phyloP scores from a whole-genome alignment of 306 rosid genomes.

The Medicago truncatula region DNA sequence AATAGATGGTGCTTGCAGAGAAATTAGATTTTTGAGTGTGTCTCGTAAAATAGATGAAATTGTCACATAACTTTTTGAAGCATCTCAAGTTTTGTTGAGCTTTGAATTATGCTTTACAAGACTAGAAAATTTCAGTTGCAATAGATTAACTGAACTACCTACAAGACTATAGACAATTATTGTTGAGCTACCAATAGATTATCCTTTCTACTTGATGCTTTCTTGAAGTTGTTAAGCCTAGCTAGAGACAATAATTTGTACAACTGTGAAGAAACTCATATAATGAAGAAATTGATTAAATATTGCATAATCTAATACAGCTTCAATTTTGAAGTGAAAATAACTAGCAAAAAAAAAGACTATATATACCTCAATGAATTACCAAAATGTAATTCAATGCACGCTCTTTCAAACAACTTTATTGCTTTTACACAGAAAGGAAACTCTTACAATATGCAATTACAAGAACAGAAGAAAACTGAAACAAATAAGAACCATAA shows the following conservation, averaged over 20 bases:
- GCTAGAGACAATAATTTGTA: too few species aligned
- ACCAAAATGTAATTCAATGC: background rate
- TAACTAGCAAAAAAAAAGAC: background rate
- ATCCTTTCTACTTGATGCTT: too few species aligned
- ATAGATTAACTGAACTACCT: background rate
- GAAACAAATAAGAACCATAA: background rate
- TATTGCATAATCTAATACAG: background rate
- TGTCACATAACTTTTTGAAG: background rate
- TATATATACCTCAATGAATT: background rate
- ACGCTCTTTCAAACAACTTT: background rate
- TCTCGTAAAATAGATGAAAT: background rate
- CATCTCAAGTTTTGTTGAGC: background rate
- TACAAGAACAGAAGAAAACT: background rate
- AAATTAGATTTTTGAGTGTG: slow-evolving; percentile 40
- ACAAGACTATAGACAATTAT: too few species aligned
- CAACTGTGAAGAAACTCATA: too few species aligned
- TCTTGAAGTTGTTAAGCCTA: too few species aligned
- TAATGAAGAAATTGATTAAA: too few species aligned
- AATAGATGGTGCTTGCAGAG: background rate
- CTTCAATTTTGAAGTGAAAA: background rate
- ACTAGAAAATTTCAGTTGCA: slow-evolving; percentile 11
- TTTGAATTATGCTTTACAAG: slow-evolving; percentile 36
- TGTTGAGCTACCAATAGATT: too few species aligned
- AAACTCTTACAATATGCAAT: background rate
- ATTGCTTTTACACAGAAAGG: background rate